phyloP scores from a whole-genome alignment of 2,329 filamentous ascomycete genomes.

The Penicillium sp. region DNA sequence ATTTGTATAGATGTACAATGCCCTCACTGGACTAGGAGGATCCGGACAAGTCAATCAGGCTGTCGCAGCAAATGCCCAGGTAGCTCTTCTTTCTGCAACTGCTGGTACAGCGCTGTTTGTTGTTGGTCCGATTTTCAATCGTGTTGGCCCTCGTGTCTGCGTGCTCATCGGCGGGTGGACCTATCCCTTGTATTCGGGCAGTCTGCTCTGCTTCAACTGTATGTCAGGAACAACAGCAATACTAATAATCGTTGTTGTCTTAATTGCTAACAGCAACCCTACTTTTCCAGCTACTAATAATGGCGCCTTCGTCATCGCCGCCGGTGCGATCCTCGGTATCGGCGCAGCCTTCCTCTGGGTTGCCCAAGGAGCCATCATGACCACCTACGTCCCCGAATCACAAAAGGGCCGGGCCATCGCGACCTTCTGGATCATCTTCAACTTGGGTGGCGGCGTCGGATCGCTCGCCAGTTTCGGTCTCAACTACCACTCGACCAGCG shows the following conservation, averaged over 20 bases:
- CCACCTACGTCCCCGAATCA: constrained; percentile 49
- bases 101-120: constrained; percentile 51
- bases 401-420: constrained; percentile 51
- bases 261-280: background rate
- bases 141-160: constrained; percentile 48
- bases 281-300: constrained; percentile 36
- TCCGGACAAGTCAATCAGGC: constrained; percentile 52
- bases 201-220: constrained; percentile 51
- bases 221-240: constrained; percentile 2
- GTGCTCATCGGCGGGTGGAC: constrained; percentile 53
- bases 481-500: constrained; percentile 47
- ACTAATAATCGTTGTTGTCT: background rate
- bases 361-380: constrained; percentile 56
- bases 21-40: constrained; percentile 51
- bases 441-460: constrained; percentile 51
- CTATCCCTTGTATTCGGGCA: constrained; percentile 52
- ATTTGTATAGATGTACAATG: constrained; percentile 52
- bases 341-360: constrained; percentile 54
- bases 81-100: constrained; percentile 50
- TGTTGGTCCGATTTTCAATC: constrained; percentile 50
- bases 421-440: constrained; percentile 54
- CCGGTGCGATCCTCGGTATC: constrained; percentile 52
- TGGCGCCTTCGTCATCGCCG: constrained; percentile 50
- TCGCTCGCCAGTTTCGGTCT: constrained; percentile 51
- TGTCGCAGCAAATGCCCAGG: constrained; percentile 53